Evolutionary conservation across 768 basidiomycete species (phyloP).

Genomic region (Kwoniella sp.): DNA sequence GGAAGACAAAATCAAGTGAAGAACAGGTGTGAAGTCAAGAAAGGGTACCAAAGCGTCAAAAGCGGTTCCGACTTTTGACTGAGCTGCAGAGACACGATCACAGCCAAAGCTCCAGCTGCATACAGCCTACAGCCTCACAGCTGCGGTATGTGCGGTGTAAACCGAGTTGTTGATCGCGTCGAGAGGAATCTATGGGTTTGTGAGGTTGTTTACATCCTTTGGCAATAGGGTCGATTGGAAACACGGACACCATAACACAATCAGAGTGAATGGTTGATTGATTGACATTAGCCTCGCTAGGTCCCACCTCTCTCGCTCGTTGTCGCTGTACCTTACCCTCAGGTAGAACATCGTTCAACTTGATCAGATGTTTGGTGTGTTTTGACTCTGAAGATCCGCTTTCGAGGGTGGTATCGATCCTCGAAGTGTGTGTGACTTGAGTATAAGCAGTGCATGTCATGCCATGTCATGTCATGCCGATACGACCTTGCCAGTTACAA

Average conservation of each 20-base stretch:
- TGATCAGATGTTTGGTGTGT: neutral
- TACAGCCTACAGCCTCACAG: too few species aligned
- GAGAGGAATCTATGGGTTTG: neutral
- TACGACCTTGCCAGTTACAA: too few species aligned
- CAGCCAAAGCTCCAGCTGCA: too few species aligned
- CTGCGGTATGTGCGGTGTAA: too few species aligned
- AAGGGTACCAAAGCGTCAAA: neutral
- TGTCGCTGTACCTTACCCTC: neutral
- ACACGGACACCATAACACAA: slow-evolving; percentile 13
- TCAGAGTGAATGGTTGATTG: neutral
- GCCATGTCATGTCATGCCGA: neutral
- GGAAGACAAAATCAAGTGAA: neutral
- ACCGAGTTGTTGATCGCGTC: slow-evolving; percentile 4
- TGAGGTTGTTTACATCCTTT: slow-evolving; percentile 19
- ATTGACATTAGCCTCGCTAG: neutral
- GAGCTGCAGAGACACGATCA: too few species aligned
- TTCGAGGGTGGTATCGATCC: neutral
- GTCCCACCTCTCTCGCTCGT: neutral
- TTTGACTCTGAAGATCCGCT: too few species aligned
- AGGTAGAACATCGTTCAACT: slow-evolving; percentile 23
- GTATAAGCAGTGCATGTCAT: neutral
- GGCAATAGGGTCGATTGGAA: neutral
- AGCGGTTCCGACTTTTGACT: neutral
- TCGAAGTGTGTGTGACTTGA: neutral
- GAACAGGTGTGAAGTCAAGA: neutral